Evolutionary conservation across 164 flowering plant genomes (phyloP).

Genomic region (Berberis vulgaris): DNA sequence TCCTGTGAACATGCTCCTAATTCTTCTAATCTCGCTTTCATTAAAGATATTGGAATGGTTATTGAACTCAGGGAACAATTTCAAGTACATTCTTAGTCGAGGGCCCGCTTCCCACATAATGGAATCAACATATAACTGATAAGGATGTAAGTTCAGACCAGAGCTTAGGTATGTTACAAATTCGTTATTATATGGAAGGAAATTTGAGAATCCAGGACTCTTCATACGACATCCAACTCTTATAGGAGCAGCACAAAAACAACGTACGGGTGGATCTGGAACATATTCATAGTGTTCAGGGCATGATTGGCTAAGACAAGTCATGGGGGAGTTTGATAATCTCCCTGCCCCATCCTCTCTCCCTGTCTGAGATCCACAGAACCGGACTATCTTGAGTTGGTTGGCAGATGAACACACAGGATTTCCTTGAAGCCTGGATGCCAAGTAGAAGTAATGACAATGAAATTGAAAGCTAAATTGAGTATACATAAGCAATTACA

Average conservation of each 20-base stretch:
- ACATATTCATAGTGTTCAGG: constrained; percentile 50
- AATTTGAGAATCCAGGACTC: constrained; percentile 77
- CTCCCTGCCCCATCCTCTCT: constrained; percentile 5
- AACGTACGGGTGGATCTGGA: constrained; percentile 29
- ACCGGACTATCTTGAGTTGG: constrained; percentile 29
- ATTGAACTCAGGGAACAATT: constrained; percentile 47
- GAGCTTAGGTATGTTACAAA: constrained; percentile 44
- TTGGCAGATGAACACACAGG: constrained; percentile 46
- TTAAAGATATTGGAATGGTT: constrained; percentile 32
- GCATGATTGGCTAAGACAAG: constrained; percentile 38
- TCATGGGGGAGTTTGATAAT: constrained; percentile 6
- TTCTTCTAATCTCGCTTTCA: constrained; percentile 49
- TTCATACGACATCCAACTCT: constrained; percentile 72
- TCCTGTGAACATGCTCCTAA: constrained; percentile 47
- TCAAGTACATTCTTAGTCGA: constrained; percentile 56
- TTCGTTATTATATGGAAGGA: constrained; percentile 27
- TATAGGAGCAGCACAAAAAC: constrained; percentile 76
- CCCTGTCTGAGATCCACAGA: constrained; percentile 30
- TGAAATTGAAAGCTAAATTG: background rate
- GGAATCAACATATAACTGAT: constrained; percentile 44
- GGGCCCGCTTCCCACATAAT: constrained; percentile 66
- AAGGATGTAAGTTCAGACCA: constrained; percentile 39
- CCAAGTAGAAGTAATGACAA: constrained; percentile 4
- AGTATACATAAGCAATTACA: background rate
- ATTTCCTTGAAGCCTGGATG: constrained; percentile 66